These are phyloP conservation scores for Epichloe typhina DNA, from an alignment of 2,329 filamentous ascomycete species.

Conservation along the genomic window DNA sequence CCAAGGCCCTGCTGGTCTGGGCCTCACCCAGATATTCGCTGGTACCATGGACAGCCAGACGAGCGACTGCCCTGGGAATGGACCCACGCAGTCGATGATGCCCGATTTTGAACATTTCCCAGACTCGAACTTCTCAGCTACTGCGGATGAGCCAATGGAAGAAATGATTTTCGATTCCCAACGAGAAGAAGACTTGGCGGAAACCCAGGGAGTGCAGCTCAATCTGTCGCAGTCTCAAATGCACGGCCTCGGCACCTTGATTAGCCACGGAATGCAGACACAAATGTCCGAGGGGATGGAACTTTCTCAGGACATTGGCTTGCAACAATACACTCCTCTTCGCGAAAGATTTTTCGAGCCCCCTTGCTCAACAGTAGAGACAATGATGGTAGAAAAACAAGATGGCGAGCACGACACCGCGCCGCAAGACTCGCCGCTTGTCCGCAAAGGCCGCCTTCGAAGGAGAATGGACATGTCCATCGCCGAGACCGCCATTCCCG, in stretches of 20 bases:
- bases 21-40: slow-evolving; percentile 80
- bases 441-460: slow-evolving; percentile 43
- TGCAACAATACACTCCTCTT: slow-evolving; percentile 59
- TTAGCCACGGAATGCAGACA: slow-evolving; percentile 34
- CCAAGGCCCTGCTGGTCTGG: slow-evolving; percentile 48
- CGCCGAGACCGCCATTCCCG: slow-evolving; percentile 1
- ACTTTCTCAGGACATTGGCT: slow-evolving; percentile 69
- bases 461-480: slow-evolving; percentile 23
- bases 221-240: slow-evolving; percentile 48
- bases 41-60: slow-evolving; percentile 63
- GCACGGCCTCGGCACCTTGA: slow-evolving; percentile 43
- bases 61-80: slow-evolving; percentile 11
- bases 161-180: slow-evolving; percentile 35
- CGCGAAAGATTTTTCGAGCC: slow-evolving; percentile 51
- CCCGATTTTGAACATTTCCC: slow-evolving; percentile 44
- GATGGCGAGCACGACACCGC: slow-evolving; percentile 22
- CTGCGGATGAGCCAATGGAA: slow-evolving; percentile 41
- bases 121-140: slow-evolving; percentile 48
- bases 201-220: slow-evolving; percentile 35
- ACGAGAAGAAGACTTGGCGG: slow-evolving; percentile 20
- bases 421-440: slow-evolving; percentile 50
- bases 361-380: slow-evolving; percentile 58
- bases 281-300: slow-evolving; percentile 60
- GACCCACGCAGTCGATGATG: slow-evolving; percentile 33
- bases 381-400: slow-evolving; percentile 35